Conservation (phyloP, 495 filamentous ascomycete genomes). For the Bathelium albidoporum region DNA sequence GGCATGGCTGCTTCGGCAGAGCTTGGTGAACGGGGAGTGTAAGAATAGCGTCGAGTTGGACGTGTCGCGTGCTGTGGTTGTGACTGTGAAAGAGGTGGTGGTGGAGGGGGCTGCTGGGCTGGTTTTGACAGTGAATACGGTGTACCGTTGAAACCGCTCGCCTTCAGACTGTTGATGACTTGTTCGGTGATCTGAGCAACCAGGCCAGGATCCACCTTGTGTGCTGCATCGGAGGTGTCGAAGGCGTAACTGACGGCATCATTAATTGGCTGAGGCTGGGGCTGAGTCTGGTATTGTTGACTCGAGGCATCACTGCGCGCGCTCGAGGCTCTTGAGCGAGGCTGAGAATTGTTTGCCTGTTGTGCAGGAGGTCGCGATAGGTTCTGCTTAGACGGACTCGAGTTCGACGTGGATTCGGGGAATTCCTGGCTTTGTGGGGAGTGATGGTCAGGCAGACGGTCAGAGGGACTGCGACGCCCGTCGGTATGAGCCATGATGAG, state of each 20-base stretch:
- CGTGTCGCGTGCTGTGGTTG: constrained; percentile 14
- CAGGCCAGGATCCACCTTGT: constrained; percentile 28
- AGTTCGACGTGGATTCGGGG: background rate
- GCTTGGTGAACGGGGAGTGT: constrained; percentile 8
- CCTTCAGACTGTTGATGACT: constrained; percentile 25
- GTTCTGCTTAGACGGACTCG: background rate
- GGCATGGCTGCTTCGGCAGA: constrained; percentile 23
- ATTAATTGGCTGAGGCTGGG: constrained; percentile 27
- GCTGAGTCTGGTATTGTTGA: background rate
- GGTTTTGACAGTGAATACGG: constrained; percentile 8
- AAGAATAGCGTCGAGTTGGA: constrained; percentile 7
- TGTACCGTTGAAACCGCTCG: background rate
- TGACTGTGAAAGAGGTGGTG: constrained; percentile 16
- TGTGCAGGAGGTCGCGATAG: constrained; percentile 1
- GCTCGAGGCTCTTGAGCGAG: constrained; percentile 23
- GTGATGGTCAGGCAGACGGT: constrained; percentile 34
- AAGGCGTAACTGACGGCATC: constrained; percentile 33
- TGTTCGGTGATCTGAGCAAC: constrained; percentile 31
- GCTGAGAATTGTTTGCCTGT: background rate
- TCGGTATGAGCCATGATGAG: constrained; percentile 34
- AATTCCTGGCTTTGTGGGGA: constrained; percentile 1
- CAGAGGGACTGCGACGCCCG: constrained; percentile 38
- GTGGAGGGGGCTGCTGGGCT: constrained; percentile 14
- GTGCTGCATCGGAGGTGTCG: constrained; percentile 24
- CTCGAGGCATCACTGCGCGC: constrained; percentile 10